Percentiles rank a stretch among this genome's conserved stretches.
Evolutionary conservation across 1,284 basidiomycete genomes (phyloP).

Genomic region (Fomitiporia mediterranea): DNA sequence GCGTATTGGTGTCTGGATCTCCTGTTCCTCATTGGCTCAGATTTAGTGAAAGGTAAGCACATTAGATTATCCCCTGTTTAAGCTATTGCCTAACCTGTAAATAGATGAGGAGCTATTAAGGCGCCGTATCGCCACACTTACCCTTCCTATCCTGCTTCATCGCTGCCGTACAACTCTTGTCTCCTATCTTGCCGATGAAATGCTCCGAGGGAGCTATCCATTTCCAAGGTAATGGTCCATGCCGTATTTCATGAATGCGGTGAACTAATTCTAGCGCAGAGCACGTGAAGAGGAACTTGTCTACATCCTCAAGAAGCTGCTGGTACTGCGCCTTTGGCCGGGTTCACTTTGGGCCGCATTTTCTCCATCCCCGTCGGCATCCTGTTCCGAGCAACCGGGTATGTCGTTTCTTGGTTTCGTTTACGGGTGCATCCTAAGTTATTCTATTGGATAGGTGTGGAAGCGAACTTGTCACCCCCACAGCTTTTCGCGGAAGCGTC

Average conservation of each 20-base stretch:
- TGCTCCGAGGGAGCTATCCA: constrained; percentile 76
- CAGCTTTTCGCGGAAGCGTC: constrained; percentile 61
- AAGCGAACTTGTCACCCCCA: constrained; percentile 42
- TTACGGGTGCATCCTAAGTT: not conserved
- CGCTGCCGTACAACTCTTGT: constrained; percentile 68
- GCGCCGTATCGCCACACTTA: constrained; percentile 64
- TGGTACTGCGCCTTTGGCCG: constrained; percentile 63
- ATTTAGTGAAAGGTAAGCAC: constrained; percentile 51
- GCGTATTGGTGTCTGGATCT: constrained; percentile 94
- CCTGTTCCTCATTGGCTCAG: constrained; percentile 75
- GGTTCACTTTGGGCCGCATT: constrained; percentile 73
- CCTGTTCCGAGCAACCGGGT: constrained; percentile 53
- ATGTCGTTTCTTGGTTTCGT: constrained; percentile 22
- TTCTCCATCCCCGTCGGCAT: constrained; percentile 55
- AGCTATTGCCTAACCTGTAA: not conserved
- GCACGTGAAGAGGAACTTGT: constrained; percentile 86
- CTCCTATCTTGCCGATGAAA: constrained; percentile 78
- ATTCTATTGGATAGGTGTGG: constrained; percentile 34
- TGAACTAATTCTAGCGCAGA: constrained; percentile 35
- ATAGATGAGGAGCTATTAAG: constrained; percentile 57
- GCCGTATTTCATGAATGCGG: constrained; percentile 5
- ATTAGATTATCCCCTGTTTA: not conserved
- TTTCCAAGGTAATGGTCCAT: constrained; percentile 63
- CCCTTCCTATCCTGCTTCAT: constrained; percentile 64
- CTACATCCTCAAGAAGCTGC: constrained; percentile 77